A percentile compares a stretch with the other conserved stretches of the same genome.
These are phyloP conservation scores for Scenedesmus sp. DNA, from an alignment of 163 green algal genomes.

Conservation along the genomic window DNA sequence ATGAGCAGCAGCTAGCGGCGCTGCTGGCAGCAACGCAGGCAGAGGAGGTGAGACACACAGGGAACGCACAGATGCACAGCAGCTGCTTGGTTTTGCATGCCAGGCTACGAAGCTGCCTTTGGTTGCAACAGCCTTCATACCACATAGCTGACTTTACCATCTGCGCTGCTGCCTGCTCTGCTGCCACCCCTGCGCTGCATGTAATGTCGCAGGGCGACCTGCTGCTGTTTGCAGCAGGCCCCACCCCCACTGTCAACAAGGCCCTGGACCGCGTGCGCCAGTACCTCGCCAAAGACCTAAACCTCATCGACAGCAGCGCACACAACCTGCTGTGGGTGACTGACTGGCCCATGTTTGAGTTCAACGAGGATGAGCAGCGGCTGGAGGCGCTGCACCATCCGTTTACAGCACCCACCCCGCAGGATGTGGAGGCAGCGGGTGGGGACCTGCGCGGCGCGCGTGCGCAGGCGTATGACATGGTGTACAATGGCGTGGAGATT, in stretches of 20 bases:
- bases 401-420: constrained; percentile 94
- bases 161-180: not conserved
- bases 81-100: not conserved
- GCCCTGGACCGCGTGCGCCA: constrained; percentile 89
- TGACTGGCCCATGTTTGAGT: constrained; percentile 99
- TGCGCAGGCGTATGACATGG: constrained; percentile 97
- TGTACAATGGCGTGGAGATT: constrained; percentile 99
- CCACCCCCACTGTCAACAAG: constrained; percentile 70
- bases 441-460: constrained; percentile 72
- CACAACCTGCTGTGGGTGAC: constrained; percentile 95
- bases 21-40: constrained; percentile 58
- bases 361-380: constrained; percentile 85
- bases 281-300: constrained; percentile 77
- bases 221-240: constrained; percentile 89
- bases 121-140: not conserved
- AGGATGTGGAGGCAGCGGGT: constrained; percentile 68
- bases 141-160: not conserved
- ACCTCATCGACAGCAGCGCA: constrained; percentile 34
- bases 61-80: not conserved
- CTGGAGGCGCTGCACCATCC: constrained; percentile 96
- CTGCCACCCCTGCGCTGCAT: not conserved
- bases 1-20: constrained; percentile 59
- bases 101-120: not conserved
- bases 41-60: constrained; percentile 38
- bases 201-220: constrained; percentile 83